A percentile compares a stretch with the other conserved stretches of the same genome.
Evolutionary conservation across 768 basidiomycete genomes (phyloP).

Genomic region (Mycena sanguinolenta): DNA sequence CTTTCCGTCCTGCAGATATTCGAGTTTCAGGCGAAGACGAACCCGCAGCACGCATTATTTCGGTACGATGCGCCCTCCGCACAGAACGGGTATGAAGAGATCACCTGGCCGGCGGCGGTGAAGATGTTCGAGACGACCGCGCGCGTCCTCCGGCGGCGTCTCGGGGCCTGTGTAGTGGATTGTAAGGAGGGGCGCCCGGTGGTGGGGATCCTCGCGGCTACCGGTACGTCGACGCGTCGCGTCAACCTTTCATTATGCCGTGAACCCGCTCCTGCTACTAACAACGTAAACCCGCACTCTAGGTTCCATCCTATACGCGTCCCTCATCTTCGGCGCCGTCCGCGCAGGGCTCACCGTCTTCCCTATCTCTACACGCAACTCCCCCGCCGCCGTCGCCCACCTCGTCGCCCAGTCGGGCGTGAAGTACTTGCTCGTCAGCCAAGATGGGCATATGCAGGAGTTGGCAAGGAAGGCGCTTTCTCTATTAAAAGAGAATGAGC

Average conservation of each 20-base stretch:
- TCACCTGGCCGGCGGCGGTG: slow-evolving; percentile 15
- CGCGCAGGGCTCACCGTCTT: slow-evolving; percentile 23
- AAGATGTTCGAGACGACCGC: slow-evolving; percentile 21
- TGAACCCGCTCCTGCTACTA: no score
- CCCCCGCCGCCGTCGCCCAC: slow-evolving; percentile 8
- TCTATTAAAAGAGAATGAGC: background rate
- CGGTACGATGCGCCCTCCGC: slow-evolving; percentile 8
- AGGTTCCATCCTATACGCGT: slow-evolving; percentile 16
- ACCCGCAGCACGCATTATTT: slow-evolving; percentile 16
- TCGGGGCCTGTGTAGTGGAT: background rate
- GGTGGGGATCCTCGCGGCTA: slow-evolving; percentile 16
- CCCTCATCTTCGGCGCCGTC: slow-evolving; percentile 7
- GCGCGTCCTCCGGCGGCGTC: background rate
- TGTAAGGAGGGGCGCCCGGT: no score
- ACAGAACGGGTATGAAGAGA: background rate
- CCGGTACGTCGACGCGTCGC: slow-evolving; percentile 5
- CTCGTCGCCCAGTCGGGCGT: slow-evolving; percentile 22
- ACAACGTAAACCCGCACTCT: background rate
- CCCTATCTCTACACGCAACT: slow-evolving; percentile 22
- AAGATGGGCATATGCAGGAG: slow-evolving; percentile 17
- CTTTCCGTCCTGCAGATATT: slow-evolving; percentile 6
- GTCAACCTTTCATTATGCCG: no score
- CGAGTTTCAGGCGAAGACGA: slow-evolving; percentile 20
- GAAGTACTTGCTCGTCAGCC: slow-evolving; percentile 15
- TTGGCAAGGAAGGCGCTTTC: slow-evolving; percentile 6